phyloP scores from a whole-genome alignment of 768 basidiomycete species.

The Kwoniella sp. region DNA sequence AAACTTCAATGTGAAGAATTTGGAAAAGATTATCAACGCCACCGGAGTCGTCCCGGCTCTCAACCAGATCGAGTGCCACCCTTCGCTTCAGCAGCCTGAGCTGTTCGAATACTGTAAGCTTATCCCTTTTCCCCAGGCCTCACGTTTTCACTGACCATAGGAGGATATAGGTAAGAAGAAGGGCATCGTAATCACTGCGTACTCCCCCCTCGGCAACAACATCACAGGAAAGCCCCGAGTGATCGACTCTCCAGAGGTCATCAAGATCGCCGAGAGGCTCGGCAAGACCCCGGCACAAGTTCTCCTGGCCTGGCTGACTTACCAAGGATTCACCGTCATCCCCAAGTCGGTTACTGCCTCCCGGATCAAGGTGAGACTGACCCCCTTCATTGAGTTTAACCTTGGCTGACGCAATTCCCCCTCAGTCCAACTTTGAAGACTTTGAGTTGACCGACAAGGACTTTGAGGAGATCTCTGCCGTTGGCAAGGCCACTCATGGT shows the following conservation, averaged over 20 bases:
- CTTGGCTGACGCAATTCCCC: slow-evolving; percentile 50
- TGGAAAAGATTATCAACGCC: slow-evolving; percentile 66
- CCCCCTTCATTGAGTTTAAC: neutral
- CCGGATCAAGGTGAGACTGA: slow-evolving; percentile 59
- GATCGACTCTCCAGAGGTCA: slow-evolving; percentile 67
- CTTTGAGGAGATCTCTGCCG: slow-evolving; percentile 63
- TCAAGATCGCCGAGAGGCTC: slow-evolving; percentile 66
- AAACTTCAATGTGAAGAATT: slow-evolving; percentile 27
- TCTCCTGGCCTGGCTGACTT: slow-evolving; percentile 74
- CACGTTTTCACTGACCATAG: neutral
- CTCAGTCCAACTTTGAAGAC: slow-evolving; percentile 71
- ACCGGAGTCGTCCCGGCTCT: slow-evolving; percentile 73
- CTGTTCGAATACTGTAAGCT: slow-evolving; percentile 28
- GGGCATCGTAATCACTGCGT: slow-evolving; percentile 43
- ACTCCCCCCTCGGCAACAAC: slow-evolving; percentile 44
- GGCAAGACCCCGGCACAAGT: slow-evolving; percentile 74
- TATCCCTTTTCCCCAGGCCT: neutral
- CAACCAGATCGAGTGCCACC: slow-evolving; percentile 85
- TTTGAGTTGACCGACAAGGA: slow-evolving; percentile 68
- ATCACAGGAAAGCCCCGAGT: slow-evolving; percentile 63
- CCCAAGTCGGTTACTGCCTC: slow-evolving; percentile 69
- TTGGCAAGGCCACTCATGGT: slow-evolving; percentile 61
- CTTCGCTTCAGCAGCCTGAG: slow-evolving; percentile 50
- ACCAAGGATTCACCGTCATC: slow-evolving; percentile 77
- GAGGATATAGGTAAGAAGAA: slow-evolving; percentile 31